Percentiles rank a stretch among this genome's conserved stretches.
These are phyloP conservation scores for Fusarium sp. DNA, from an alignment of 2,329 filamentous ascomycete species.

Conservation along the genomic window DNA sequence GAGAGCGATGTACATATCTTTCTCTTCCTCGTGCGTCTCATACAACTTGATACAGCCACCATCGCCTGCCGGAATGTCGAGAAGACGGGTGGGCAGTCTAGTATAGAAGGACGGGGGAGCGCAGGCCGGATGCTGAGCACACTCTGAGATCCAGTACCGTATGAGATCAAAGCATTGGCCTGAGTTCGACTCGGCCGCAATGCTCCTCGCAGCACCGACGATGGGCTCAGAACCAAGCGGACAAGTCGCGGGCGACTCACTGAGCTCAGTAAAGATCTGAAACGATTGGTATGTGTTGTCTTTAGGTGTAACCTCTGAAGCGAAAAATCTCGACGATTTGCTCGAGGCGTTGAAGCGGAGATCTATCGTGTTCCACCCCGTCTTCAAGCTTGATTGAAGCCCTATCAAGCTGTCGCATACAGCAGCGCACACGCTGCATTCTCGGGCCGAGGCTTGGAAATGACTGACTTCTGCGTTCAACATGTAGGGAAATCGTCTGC, in stretches of 20 bases:
- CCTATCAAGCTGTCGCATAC: neutral
- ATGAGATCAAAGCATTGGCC: neutral
- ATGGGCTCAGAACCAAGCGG: neutral
- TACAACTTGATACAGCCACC: neutral
- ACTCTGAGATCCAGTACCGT: neutral
- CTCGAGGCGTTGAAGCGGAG: neutral
- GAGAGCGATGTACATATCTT: neutral
- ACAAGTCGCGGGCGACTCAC: neutral
- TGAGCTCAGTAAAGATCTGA: neutral
- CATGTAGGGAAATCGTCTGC: neutral
- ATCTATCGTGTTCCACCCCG: neutral
- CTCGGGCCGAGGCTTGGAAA: neutral
- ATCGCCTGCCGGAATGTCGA: neutral
- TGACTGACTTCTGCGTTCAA: neutral
- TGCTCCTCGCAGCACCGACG: neutral
- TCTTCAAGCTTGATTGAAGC: neutral
- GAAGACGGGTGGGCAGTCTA: neutral
- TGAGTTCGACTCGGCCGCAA: neutral
- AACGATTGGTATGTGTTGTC: neutral
- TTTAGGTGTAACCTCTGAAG: neutral
- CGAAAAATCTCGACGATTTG: neutral
- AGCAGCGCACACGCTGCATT: neutral
- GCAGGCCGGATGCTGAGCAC: neutral
- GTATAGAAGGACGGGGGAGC: neutral
- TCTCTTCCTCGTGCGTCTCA: neutral